Conservation (phyloP, 805 yeast genomes). For the Metschnikowia noctiluminum region DNA sequence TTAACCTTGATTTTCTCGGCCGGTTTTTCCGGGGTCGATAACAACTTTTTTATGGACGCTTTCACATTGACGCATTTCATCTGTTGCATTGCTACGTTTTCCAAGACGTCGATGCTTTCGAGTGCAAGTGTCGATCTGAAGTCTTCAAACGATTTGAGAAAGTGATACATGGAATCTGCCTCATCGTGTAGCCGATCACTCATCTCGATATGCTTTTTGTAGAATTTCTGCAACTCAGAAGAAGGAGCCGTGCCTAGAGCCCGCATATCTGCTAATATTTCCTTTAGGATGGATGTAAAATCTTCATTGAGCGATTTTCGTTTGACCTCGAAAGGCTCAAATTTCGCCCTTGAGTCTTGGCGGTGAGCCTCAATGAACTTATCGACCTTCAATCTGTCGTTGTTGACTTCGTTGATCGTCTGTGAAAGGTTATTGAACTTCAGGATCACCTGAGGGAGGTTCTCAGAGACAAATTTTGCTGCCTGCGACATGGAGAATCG, state of each 20-base stretch:
- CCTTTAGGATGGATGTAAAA: slow-evolving; percentile 5
- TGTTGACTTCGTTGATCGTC: slow-evolving; percentile 35
- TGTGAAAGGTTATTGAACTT: slow-evolving; percentile 32
- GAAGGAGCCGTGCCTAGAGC: slow-evolving; percentile 9
- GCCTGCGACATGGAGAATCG: slow-evolving; percentile 23
- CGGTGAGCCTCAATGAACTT: slow-evolving; percentile 40
- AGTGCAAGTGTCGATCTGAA: slow-evolving; percentile 26
- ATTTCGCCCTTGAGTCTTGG: slow-evolving; percentile 31
- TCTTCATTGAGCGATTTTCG: background rate
- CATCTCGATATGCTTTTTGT: slow-evolving; percentile 21
- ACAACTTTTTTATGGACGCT: slow-evolving; percentile 25
- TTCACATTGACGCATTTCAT: slow-evolving; percentile 35
- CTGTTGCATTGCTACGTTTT: slow-evolving; percentile 34
- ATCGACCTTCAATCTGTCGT: slow-evolving; percentile 36
- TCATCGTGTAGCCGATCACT: slow-evolving; percentile 27
- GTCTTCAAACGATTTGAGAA: slow-evolving; percentile 30
- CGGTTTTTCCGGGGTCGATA: slow-evolving; percentile 15
- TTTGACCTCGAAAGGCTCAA: slow-evolving; percentile 19
- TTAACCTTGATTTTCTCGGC: background rate
- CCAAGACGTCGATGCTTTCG: slow-evolving; percentile 26
- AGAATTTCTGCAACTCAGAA: slow-evolving; percentile 18
- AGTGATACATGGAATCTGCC: slow-evolving; percentile 24
- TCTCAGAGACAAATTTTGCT: slow-evolving; percentile 27
- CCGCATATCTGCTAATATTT: slow-evolving; percentile 22
- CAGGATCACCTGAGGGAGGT: slow-evolving; percentile 30